phyloP scores from a whole-genome alignment of 2,329 filamentous ascomycete species.

The Grosmannia clavigera region DNA sequence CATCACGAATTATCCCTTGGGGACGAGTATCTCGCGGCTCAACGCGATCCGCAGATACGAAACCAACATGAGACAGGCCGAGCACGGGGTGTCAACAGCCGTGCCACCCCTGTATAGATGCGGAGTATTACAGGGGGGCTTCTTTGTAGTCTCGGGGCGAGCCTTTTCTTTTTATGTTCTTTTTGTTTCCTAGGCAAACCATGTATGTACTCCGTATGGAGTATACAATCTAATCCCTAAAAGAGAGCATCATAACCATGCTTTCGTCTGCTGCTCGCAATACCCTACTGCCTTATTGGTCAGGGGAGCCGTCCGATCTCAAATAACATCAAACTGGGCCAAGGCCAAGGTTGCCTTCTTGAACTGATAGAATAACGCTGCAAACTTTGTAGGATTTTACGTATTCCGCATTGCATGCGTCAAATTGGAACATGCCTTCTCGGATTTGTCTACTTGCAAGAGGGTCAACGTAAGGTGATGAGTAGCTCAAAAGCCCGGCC shows the following conservation, averaged over 20 bases:
- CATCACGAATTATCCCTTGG: background rate
- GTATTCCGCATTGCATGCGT: too few species aligned
- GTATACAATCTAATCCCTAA: too few species aligned
- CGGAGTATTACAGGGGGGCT: background rate
- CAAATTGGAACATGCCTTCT: too few species aligned
- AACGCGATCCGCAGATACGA: background rate
- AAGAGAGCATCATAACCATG: too few species aligned
- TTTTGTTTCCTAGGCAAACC: too few species aligned
- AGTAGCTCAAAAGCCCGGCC: background rate
- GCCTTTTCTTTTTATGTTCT: too few species aligned
- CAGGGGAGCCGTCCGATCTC: background rate
- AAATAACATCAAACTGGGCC: background rate
- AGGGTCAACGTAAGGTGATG: too few species aligned
- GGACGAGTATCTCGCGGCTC: background rate
- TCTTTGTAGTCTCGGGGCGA: background rate
- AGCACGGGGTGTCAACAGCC: background rate
- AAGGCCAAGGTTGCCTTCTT: too few species aligned
- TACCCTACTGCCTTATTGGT: background rate
- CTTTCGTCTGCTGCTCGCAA: background rate
- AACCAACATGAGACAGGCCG: background rate
- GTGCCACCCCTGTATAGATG: background rate
- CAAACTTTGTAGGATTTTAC: too few species aligned
- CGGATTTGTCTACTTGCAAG: too few species aligned
- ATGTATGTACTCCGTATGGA: too few species aligned
- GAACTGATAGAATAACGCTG: too few species aligned